Base-by-base conservation (phyloP, 345 rosid genomes). In the Melastoma malabathricum region DNA sequence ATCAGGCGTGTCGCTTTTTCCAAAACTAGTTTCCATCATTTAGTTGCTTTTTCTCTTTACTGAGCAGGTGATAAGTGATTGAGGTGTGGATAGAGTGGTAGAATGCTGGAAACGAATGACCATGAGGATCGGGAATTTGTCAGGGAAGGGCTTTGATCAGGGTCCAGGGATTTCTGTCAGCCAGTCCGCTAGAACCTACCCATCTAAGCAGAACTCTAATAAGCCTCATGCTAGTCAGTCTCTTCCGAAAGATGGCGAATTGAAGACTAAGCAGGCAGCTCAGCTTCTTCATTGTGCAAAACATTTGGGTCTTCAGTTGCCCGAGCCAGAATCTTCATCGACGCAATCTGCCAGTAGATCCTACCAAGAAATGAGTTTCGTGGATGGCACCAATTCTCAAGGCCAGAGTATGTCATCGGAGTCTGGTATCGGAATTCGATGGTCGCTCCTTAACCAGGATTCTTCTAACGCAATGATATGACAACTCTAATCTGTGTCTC, bases 341-440 rank as follows among this genome's bases (percentile, higher is more conserved):
- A 59, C 63, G 43, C 69, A 50, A 48, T 66, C 76, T 8, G 43
- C 61, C 47, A 48, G 70, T 60, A 63, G 57, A 53, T 65, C 80
- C 55, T 68, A 56, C 52, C 62, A 47, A 54, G 66, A 68, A 49
- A 49, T 63, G 55, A 50, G 52, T 19, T 48, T 68, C 43, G 52
- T 18, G 13, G 61, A 69, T 47, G 76, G 56, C 51, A 46, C 55
- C 29, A 68, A 55, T 56, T 63, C 74, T 51, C 70, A 64, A 51
- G 76, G 60, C 52, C 80, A 68, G 56, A 65, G 65, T 60, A 60
- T 71, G 55, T 68, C 72, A 5, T 58, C 72, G 19, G 72, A 75
- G 53, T 71, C 70, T 62, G 76, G 80, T 75, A 60, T 25, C 13
- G 25, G 16, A 18, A 34, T 29, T 50, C 43, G 18, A 18, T 29